A percentile compares a stretch with the other conserved stretches of the same genome.
Evolutionary conservation across 2,329 filamentous ascomycete species (phyloP).

Genomic region (Ceratocystis cacaofunesta): DNA sequence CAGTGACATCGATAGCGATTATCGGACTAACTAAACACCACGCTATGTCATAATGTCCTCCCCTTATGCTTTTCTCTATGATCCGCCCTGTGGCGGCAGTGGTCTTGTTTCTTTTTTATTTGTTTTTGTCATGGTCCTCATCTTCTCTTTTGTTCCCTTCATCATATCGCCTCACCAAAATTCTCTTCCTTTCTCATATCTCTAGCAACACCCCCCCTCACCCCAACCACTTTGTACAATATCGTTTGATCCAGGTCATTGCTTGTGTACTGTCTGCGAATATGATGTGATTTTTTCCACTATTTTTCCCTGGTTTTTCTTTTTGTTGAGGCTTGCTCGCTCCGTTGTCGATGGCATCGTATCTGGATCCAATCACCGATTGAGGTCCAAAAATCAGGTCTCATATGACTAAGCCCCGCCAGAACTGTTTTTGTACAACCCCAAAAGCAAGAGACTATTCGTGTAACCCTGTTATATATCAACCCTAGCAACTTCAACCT

Average conservation of each 20-base stretch:
- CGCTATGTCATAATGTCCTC: not conserved
- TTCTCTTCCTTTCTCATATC: not conserved
- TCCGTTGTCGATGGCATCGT: not conserved
- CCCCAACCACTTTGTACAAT: constrained; percentile 16
- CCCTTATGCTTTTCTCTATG: not conserved
- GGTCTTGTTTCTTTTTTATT: not conserved
- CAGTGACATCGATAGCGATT: not conserved
- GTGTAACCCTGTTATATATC: no score
- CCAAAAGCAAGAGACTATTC: no score
- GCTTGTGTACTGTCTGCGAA: constrained; percentile 1
- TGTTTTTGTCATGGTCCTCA: not conserved
- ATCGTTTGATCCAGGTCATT: constrained; percentile 12
- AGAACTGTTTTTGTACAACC: no score
- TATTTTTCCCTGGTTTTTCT: not conserved
- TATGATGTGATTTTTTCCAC: not conserved
- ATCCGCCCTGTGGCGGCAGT: not conserved
- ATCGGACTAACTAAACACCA: not conserved
- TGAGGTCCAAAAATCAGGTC: no score
- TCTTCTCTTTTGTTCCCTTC: not conserved
- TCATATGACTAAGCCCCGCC: no score
- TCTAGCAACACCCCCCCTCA: not conserved
- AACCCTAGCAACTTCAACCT: no score
- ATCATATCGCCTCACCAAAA: not conserved
- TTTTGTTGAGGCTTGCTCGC: not conserved
- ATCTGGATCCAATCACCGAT: no score